Evolutionary conservation across 208 protist species (phyloP), one percentile per base, ranked within the genome.

Genomic region (Acanthamoeba lenticulata): DNA sequence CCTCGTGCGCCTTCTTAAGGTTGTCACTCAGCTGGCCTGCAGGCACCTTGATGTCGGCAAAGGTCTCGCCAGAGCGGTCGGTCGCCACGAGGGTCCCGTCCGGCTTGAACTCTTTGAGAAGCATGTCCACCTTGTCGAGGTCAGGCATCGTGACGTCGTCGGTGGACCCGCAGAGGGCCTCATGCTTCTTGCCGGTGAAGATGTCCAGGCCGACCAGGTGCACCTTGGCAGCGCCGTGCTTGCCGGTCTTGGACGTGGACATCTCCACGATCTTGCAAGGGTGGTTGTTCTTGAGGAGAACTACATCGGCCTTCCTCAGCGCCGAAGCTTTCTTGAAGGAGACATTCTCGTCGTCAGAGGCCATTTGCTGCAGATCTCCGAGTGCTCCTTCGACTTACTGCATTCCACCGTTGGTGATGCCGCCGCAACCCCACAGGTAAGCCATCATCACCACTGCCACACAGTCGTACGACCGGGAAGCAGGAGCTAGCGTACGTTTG

Each of bases 201-300:
- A 99, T 99, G 95, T 99, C 99, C 49, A 99, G 98, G 74, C 97
- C 99, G 91, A 98, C 97, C 95, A 99, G 98, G 95, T 99, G 98
- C 67, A 99, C 98, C 98, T 99, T 99, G 47, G 99, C 99, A 96
- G 99, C 98, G 94, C 99, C 99, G 97, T 99, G 99, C 97, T 99
- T 99, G 94, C 99, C 99, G 90, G 99, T 99, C 97, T 99, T 99
- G 65, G 99, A 99, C 21, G 99, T 99, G 72, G 98, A 99, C 95
- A 99, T 98, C 93, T 99, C 99, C 92, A 99, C 98, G 57, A 99
- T 97, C 97, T 99, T 99, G 97, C 99, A 99, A 67, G 99, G 99
- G 95, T 95, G 96, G 42, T 19, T 57, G 34, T 34, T 4, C 94
- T 97, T 98, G 62, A 98, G 95, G 38, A 98, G 89, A 81, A 98